These are phyloP conservation scores for Omphalotus guepiniiformis DNA, from an alignment of 768 basidiomycete genomes.

Conservation along the genomic window DNA sequence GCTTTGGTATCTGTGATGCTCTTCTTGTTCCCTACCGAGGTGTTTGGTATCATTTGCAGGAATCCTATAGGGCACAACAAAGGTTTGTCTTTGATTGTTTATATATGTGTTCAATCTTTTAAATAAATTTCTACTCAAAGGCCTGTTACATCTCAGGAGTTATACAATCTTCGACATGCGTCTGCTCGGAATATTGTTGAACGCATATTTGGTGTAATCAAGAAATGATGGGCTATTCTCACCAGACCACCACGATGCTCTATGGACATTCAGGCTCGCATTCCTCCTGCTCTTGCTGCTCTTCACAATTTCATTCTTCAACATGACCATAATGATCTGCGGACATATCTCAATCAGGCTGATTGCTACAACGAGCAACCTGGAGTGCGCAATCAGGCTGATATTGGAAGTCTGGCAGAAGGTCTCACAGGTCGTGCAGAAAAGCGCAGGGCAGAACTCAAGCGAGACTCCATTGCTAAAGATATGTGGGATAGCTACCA, in stretches of 20 bases:
- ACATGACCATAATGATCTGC: conserved; percentile 14
- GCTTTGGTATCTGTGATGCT: conserved; percentile 17
- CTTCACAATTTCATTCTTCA: conserved; percentile 22
- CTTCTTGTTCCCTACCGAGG: conserved; percentile 23
- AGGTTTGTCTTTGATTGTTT: background rate
- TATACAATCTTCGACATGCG: conserved; percentile 8
- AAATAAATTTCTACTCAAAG: no score
- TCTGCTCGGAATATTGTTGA: conserved; percentile 6
- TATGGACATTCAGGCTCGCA: conserved; percentile 22
- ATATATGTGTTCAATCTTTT: no score
- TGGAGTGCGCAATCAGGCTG: conserved; percentile 1
- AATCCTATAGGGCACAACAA: conserved; percentile 15
- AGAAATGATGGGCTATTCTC: conserved; percentile 21
- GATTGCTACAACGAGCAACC: conserved; percentile 10
- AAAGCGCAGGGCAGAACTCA: conserved; percentile 10
- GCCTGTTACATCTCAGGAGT: background rate
- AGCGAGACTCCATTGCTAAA: conserved; percentile 23
- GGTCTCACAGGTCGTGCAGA: conserved; percentile 2
- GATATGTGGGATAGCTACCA: conserved; percentile 27
- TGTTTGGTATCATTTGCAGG: conserved; percentile 24
- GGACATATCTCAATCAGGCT: conserved; percentile 10
- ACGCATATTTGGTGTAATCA: conserved; percentile 33
- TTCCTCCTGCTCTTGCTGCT: conserved; percentile 21
- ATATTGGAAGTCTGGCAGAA: conserved; percentile 3
- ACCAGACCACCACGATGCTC: conserved; percentile 17